Evolutionary conservation across 2,329 filamentous ascomycete genomes (phyloP).

Genomic region (Fusarium drepaniforme): DNA sequence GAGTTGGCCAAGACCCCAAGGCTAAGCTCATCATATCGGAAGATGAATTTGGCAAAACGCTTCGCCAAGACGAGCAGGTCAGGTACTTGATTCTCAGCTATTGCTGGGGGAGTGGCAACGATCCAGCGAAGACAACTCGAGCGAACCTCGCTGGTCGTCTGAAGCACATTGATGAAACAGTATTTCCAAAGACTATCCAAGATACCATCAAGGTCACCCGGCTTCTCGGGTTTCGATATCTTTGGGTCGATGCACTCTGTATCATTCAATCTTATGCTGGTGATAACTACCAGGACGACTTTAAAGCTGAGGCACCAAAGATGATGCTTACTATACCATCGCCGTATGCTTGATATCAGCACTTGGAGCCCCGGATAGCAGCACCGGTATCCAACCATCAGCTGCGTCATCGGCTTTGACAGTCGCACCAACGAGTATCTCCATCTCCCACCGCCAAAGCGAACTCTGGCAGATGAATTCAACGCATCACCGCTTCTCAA

Average conservation of each 20-base stretch:
- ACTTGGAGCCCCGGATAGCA: background rate
- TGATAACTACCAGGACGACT: background rate
- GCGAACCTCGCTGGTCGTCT: background rate
- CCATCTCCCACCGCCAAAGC: background rate
- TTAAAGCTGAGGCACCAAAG: background rate
- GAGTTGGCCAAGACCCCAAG: background rate
- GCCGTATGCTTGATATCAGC: constrained; percentile 7
- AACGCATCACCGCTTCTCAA: background rate
- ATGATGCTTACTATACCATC: constrained; percentile 17
- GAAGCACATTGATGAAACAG: background rate
- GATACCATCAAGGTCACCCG: background rate
- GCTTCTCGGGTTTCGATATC: background rate
- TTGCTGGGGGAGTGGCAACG: background rate
- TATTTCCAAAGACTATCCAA: constrained; percentile 1
- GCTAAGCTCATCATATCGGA: background rate
- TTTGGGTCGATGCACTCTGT: constrained; percentile 11
- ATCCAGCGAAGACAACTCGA: background rate
- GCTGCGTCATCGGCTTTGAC: background rate
- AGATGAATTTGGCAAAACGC: background rate
- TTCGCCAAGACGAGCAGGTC: background rate
- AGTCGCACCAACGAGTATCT: background rate
- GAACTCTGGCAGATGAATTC: background rate
- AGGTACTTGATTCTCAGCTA: constrained; percentile 4
- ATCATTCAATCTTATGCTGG: background rate
- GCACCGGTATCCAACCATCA: background rate